Conservation (phyloP, 495 filamentous ascomycete species). For the Pyronema omphalodes region DNA sequence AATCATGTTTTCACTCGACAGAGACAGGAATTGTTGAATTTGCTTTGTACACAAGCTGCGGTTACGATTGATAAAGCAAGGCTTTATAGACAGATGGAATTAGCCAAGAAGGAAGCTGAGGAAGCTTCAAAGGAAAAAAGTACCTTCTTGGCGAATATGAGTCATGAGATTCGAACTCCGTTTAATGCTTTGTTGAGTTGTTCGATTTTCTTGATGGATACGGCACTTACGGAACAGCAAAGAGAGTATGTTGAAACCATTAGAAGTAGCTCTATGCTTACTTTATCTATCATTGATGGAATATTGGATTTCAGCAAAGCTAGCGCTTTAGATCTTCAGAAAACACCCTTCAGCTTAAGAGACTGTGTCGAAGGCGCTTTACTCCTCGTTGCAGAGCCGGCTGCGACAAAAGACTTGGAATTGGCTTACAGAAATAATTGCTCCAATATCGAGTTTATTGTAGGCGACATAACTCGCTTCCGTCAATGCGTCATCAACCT, state of each 20-base stretch:
- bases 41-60: conserved; percentile 23
- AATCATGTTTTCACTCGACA: conserved; percentile 24
- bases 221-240: conserved; percentile 42
- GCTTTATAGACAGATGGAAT: conserved; percentile 24
- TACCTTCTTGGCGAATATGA: conserved; percentile 24
- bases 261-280: conserved; percentile 44
- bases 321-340: conserved; percentile 46
- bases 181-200: conserved; percentile 24
- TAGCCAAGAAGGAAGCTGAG: conserved; percentile 23
- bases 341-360: conserved; percentile 48
- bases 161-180: conserved; percentile 16
- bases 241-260: conserved; percentile 37
- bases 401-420: conserved; percentile 49
- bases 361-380: conserved; percentile 53
- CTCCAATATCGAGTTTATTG: conserved; percentile 42
- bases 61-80: conserved; percentile 25
- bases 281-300: conserved; percentile 50
- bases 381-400: conserved; percentile 45
- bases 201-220: conserved; percentile 31
- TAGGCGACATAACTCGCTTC: conserved; percentile 48
- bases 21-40: conserved; percentile 21
- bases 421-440: conserved; percentile 48
- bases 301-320: conserved; percentile 53
- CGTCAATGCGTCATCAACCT: conserved; percentile 51
- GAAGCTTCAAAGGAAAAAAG: conserved; percentile 24